Conservation (phyloP, 352 stramenopile species). For the Globisporangium iwayamae region DNA sequence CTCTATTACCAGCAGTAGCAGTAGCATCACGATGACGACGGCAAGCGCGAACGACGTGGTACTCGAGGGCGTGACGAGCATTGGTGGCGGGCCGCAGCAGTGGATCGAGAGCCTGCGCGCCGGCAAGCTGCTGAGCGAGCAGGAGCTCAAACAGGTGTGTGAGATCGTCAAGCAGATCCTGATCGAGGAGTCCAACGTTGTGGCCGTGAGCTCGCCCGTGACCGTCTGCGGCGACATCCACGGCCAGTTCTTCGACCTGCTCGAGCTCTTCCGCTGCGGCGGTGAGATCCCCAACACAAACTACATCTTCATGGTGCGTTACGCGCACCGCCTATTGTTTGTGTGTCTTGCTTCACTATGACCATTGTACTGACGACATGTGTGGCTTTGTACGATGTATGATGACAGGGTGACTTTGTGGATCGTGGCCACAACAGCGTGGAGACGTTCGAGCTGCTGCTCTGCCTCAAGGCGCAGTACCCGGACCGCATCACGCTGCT, state of each 20-base stretch:
- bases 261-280: conserved; percentile 86
- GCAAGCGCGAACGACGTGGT: conserved; percentile 63
- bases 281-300: conserved; percentile 85
- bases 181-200: conserved; percentile 91
- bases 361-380: not conserved
- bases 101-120: conserved; percentile 82
- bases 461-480: conserved; percentile 86
- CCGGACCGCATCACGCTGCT: conserved; percentile 87
- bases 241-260: conserved; percentile 88
- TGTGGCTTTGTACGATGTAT: conserved; percentile 11
- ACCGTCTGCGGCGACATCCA: conserved; percentile 89
- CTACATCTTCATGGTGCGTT: conserved; percentile 87
- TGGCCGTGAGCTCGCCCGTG: conserved; percentile 86
- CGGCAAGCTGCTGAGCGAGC: conserved; percentile 80
- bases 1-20: not conserved
- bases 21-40: conserved; percentile 25
- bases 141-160: conserved; percentile 88
- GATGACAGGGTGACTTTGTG: conserved; percentile 81
- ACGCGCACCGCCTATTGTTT: too few relatives aligned
- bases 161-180: conserved; percentile 90
- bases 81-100: conserved; percentile 67
- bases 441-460: conserved; percentile 86
- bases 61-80: conserved; percentile 51
- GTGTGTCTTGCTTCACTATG: not conserved
- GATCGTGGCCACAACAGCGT: conserved; percentile 89